Percentiles rank a stretch among this genome's conserved stretches.
These are phyloP conservation scores for Chrysosphaeria jannelii DNA, from an alignment of 2,329 filamentous ascomycete species.

Conservation along the genomic window DNA sequence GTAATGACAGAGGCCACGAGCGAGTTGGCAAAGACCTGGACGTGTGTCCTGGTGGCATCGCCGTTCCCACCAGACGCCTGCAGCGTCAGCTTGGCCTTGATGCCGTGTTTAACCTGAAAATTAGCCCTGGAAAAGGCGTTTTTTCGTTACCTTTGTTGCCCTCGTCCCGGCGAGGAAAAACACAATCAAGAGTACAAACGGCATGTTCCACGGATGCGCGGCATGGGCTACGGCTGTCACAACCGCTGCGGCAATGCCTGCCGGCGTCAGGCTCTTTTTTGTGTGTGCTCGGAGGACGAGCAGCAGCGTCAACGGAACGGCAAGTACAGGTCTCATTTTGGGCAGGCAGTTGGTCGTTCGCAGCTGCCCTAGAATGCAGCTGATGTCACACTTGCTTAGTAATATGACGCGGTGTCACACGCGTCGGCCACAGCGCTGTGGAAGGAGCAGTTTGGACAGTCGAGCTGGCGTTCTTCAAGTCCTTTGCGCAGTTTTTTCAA, in stretches of 20 bases:
- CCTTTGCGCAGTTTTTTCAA: no score
- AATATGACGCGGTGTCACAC: no score
- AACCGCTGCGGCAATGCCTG: conserved; percentile 40
- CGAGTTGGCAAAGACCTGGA: conserved; percentile 79
- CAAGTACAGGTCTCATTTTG: conserved; percentile 25
- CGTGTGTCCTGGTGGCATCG: conserved; percentile 54
- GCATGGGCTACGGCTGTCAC: conserved; percentile 56
- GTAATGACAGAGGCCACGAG: conserved; percentile 37
- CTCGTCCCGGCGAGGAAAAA: conserved; percentile 71
- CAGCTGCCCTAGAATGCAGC: no score
- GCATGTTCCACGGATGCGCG: conserved; percentile 77
- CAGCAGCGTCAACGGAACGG: conserved; percentile 23
- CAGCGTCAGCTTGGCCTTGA: conserved; percentile 62
- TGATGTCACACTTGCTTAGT: no score
- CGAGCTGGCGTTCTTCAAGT: no score
- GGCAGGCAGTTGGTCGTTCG: no score
- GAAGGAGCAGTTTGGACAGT: no score
- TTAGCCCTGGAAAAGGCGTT: conserved; percentile 1
- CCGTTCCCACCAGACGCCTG: conserved; percentile 42
- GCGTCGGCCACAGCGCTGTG: no score
- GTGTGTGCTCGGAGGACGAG: conserved; percentile 38
- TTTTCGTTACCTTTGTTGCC: conserved; percentile 29
- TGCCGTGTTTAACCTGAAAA: conserved; percentile 47
- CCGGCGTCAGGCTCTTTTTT: conserved; percentile 48
- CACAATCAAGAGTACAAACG: conserved; percentile 52